Evolutionary conservation across 768 basidiomycete genomes (phyloP), one percentile per base, ranked within the genome.

Genomic region (Ramaria rubella): DNA sequence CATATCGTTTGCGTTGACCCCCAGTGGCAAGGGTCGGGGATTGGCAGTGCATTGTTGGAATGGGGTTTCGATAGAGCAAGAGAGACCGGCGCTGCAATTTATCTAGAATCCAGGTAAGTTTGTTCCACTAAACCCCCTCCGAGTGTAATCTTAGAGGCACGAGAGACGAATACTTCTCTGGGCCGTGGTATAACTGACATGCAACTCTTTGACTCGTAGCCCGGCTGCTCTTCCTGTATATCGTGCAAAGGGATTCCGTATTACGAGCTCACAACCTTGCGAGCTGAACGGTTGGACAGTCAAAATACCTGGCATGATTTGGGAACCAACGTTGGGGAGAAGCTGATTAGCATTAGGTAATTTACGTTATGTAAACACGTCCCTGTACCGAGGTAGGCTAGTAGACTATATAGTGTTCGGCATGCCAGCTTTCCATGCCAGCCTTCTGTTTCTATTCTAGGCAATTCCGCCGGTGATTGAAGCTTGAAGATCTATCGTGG

Each of bases 251-350:
- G 55, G 55, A 6, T 56, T 56, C 43, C 44, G 55, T 23, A 30
- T 56, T 23, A 45, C 55, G 4, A 56, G 55, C 29, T 17, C 19
- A 14, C 46, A 30, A 15, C 21, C 29, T 14, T 30, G 44, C 11
- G 31, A 46, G 27, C 21, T 48, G 17, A 56, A 56, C 21, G 55
- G 55, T 11, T 19, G 29, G 26, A 19, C 17, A 33, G 24, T 56
- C 12, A 46, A 34, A 14, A 27, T 56, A 56, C 55, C 55, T 26
- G 43, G 55, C 19, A 56, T 56, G 55, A 56, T 56, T 48, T 56
- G 55, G 55, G 55, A 56, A 33, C 55, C 55, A 15, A 56, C 36
- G 21, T 24, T 44, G 4, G 38, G 38, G 17, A 43, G 40, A 17
- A 6, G n/a, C 17, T 42, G 40, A 19, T 4, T n/a, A 42, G n/a